Evolutionary conservation across 352 stramenopile genomes (phyloP).

Genomic region (Pythium phragmiticola): DNA sequence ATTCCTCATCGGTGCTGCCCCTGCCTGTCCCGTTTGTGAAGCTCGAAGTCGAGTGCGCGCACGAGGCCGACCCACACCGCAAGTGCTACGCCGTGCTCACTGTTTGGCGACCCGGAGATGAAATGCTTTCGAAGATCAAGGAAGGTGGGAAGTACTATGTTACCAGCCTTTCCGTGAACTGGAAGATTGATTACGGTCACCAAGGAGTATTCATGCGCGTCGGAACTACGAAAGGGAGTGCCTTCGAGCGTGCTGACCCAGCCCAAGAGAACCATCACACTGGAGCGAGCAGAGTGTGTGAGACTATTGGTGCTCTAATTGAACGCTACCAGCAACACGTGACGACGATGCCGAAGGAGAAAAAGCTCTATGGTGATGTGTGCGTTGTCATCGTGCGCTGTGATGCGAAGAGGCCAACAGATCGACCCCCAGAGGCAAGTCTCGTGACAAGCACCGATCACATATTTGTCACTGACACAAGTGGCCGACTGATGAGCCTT

Average conservation of each 20-base stretch:
- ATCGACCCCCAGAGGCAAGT: not conserved
- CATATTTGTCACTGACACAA: slow-evolving; percentile 59
- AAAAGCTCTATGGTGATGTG: slow-evolving; percentile 17
- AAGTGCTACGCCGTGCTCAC: slow-evolving; percentile 48
- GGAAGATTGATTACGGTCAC: slow-evolving; percentile 48
- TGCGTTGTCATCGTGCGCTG: slow-evolving; percentile 23
- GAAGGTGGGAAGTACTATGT: slow-evolving; percentile 62
- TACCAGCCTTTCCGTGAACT: slow-evolving; percentile 60
- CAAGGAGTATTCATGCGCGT: slow-evolving; percentile 52
- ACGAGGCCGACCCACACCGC: slow-evolving; percentile 19
- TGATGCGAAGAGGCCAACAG: slow-evolving; percentile 1
- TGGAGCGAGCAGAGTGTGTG: not conserved
- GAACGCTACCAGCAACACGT: slow-evolving; percentile 5
- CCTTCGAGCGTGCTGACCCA: slow-evolving; percentile 32
- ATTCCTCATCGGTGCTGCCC: slow-evolving; percentile 18
- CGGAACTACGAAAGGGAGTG: slow-evolving; percentile 61
- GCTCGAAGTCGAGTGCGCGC: slow-evolving; percentile 62
- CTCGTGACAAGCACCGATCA: slow-evolving; percentile 31
- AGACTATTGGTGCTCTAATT: slow-evolving; percentile 8
- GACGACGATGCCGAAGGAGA: slow-evolving; percentile 6
- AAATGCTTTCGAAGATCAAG: slow-evolving; percentile 43
- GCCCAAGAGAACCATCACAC: not conserved
- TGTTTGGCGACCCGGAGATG: slow-evolving; percentile 61
- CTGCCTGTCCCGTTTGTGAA: slow-evolving; percentile 65
- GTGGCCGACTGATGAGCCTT: slow-evolving; percentile 54